Percentiles rank a stretch among this genome's conserved stretches.
These are phyloP conservation scores for Linanthus parryae DNA, from an alignment of 148 eudicot species.

Conservation along the genomic window DNA sequence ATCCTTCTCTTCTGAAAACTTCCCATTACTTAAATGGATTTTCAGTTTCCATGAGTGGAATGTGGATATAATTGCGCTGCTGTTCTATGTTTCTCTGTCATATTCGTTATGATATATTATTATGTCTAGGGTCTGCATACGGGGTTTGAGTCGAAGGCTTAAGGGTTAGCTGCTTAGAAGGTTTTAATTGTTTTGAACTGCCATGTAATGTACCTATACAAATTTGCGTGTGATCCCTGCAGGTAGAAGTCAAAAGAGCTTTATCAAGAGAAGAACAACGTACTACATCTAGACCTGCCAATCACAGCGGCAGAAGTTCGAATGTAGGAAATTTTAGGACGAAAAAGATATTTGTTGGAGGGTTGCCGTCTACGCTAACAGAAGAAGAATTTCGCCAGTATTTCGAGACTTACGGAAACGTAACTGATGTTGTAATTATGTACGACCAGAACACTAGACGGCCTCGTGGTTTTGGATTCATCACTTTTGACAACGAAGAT, in stretches of 20 bases:
- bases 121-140: no score
- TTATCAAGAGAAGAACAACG: constrained; percentile 92
- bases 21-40: no score
- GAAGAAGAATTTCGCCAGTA: constrained; percentile 88
- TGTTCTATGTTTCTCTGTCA: no score
- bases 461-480: constrained; percentile 95
- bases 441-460: constrained; percentile 87
- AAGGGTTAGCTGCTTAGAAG: no score
- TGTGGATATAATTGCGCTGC: no score
- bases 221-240: no score
- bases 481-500: constrained; percentile 86
- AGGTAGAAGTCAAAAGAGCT: constrained; percentile 98
- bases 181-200: no score
- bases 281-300: constrained; percentile 42
- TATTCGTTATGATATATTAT: no score
- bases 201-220: no score
- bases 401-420: constrained; percentile 75
- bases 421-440: constrained; percentile 92
- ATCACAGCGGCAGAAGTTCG: constrained; percentile 43
- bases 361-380: constrained; percentile 72
- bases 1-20: no score
- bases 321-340: constrained; percentile 78
- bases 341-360: constrained; percentile 97
- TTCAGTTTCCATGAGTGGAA: no score
- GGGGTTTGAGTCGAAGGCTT: no score